These are phyloP conservation scores for Dissophora ornata DNA, from an alignment of 192 early-diverging fungal species.

Conservation along the genomic window DNA sequence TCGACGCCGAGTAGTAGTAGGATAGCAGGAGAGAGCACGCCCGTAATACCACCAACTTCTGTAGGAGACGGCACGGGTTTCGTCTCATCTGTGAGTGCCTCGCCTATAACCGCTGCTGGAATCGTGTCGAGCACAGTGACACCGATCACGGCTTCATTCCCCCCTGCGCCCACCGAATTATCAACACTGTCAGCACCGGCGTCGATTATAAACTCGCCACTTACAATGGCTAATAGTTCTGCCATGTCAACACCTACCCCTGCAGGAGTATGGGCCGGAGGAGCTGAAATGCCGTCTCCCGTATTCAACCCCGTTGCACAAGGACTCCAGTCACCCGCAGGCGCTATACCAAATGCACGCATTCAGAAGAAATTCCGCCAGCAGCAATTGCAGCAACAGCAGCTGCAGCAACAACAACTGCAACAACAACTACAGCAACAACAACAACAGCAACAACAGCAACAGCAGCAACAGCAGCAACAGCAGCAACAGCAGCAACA, in stretches of 20 bases:
- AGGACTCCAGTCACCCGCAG: not conserved
- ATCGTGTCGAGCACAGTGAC: not conserved
- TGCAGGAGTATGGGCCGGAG: not conserved
- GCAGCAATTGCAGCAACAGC: conserved; percentile 19
- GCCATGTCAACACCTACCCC: not conserved
- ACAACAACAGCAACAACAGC: not conserved
- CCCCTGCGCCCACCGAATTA: not conserved
- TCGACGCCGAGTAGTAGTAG: not conserved
- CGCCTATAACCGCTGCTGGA: not conserved
- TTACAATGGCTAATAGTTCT: not conserved
- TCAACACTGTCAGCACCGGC: not conserved
- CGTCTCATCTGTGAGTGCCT: not conserved
- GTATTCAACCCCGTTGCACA: not conserved
- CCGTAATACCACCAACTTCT: not conserved
- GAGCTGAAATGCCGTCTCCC: not conserved
- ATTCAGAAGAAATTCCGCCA: conserved; percentile 9
- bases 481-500: conserved; percentile 4
- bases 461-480: conserved; percentile 1
- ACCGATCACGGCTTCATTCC: not conserved
- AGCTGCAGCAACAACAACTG: conserved; percentile 1
- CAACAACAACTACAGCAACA: conserved; percentile 1
- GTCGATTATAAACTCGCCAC: not conserved
- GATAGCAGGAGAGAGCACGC: not conserved
- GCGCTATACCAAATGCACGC: not conserved
- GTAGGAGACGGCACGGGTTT: not conserved